phyloP scores from a whole-genome alignment of 352 stramenopile species.

The Globisporangium middletonii region DNA sequence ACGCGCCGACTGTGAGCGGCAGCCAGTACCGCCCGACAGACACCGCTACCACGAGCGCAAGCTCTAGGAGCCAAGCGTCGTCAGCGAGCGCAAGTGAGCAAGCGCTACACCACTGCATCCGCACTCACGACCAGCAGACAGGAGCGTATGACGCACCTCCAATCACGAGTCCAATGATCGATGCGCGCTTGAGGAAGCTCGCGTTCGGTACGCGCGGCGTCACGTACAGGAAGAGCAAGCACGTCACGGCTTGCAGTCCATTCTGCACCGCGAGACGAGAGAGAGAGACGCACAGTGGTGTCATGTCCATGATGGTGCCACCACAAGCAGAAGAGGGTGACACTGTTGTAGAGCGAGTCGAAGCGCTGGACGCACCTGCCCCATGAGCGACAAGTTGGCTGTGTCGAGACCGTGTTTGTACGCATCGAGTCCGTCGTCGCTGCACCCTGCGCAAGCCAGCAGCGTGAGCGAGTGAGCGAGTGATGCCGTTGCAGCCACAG shows the following conservation, averaged over 20 bases:
- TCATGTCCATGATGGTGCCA: not conserved
- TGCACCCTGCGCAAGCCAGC: constrained; percentile 23
- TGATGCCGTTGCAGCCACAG: not conserved
- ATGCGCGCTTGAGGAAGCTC: constrained; percentile 41
- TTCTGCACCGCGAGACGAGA: constrained; percentile 25
- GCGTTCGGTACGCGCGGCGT: constrained; percentile 46
- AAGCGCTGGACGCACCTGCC: constrained; percentile 20
- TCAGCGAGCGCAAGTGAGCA: not conserved
- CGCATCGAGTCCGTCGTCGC: constrained; percentile 19
- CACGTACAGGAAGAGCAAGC: constrained; percentile 44
- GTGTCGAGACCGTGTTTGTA: constrained; percentile 55
- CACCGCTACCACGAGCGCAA: constrained; percentile 44
- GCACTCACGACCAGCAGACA: not conserved
- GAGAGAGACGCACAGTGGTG: not conserved
- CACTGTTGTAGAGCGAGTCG: not conserved
- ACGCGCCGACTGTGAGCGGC: constrained; percentile 41
- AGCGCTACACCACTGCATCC: not conserved
- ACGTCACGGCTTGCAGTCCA: constrained; percentile 45
- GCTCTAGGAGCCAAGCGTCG: constrained; percentile 20
- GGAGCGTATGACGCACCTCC: constrained; percentile 29
- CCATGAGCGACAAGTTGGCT: constrained; percentile 54
- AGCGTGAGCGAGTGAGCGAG: too few relatives aligned
- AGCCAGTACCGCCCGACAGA: constrained; percentile 39
- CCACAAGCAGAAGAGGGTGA: not conserved
- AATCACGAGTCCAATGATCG: constrained; percentile 36